A percentile compares a stretch with the other conserved stretches of the same genome.
Evolutionary conservation across 106 monocot species (phyloP).

Genomic region (Dactylorhiza incarnata): DNA sequence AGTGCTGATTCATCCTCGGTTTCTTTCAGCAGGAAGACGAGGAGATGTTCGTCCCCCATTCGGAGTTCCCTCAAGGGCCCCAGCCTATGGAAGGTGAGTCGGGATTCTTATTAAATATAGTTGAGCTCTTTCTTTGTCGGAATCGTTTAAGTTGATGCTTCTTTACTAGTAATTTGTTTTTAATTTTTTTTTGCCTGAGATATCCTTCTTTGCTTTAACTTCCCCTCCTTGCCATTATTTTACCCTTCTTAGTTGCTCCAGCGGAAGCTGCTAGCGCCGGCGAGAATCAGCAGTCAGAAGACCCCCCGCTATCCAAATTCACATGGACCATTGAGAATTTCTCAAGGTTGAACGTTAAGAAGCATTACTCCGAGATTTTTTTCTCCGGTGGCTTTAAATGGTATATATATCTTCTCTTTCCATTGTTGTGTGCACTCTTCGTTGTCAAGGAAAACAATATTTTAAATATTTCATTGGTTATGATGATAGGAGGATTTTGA

Average conservation of each 20-base stretch:
- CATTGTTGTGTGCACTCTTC: background rate
- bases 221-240: background rate
- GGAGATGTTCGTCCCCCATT: constrained; percentile 60
- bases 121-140: background rate
- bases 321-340: constrained; percentile 96
- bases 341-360: constrained; percentile 70
- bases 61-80: constrained; percentile 44
- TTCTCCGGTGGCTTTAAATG: constrained; percentile 82
- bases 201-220: background rate
- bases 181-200: background rate
- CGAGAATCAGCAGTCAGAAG: constrained; percentile 78
- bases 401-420: constrained; percentile 23
- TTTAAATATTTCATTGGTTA: constrained; percentile 3
- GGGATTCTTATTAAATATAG: background rate
- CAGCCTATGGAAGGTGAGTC: constrained; percentile 63
- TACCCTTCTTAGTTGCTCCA: constrained; percentile 33
- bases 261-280: constrained; percentile 43
- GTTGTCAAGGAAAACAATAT: background rate
- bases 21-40: constrained; percentile 49
- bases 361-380: constrained; percentile 83
- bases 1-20: constrained; percentile 1
- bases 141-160: background rate
- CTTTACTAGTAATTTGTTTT: background rate
- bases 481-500: constrained; percentile 46
- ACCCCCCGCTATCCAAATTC: constrained; percentile 68